Evolutionary conservation across 345 rosid genomes (phyloP).

Genomic region (Firmiana major): DNA sequence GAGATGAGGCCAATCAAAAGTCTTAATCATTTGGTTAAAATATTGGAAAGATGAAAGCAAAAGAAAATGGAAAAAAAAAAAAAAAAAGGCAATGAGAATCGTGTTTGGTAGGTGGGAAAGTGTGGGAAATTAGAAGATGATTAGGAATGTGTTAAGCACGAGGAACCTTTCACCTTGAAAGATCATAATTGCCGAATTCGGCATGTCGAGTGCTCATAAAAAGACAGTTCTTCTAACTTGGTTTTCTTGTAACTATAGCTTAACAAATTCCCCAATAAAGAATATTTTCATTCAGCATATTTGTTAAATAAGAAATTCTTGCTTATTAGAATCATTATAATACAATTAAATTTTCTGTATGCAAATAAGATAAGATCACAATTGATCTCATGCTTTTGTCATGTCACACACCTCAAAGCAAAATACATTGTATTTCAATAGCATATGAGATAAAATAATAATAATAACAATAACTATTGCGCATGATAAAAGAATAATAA

Average conservation of each 20-base stretch:
- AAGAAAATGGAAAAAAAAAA: neutral
- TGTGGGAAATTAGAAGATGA: neutral
- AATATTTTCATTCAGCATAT: constrained; percentile 1
- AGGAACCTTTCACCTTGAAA: constrained; percentile 22
- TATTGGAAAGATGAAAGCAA: neutral
- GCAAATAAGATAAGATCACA: neutral
- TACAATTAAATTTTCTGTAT: neutral
- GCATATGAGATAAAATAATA: no score
- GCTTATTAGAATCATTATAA: neutral
- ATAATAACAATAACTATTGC: no score
- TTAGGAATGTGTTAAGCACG: constrained; percentile 4
- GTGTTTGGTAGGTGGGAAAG: neutral
- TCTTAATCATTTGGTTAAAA: neutral
- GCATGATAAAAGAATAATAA: no score
- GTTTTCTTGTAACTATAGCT: neutral
- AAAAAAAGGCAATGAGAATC: neutral
- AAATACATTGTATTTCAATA: no score
- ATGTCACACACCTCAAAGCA: no score
- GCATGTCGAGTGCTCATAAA: no score
- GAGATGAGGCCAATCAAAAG: neutral
- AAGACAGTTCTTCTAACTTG: neutral
- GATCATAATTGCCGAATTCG: neutral
- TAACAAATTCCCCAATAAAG: constrained; percentile 22
- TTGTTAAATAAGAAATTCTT: neutral
- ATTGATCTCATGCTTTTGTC: neutral